Conservation (phyloP, 2,329 filamentous ascomycete species). For the Botrytis fragariae region DNA sequence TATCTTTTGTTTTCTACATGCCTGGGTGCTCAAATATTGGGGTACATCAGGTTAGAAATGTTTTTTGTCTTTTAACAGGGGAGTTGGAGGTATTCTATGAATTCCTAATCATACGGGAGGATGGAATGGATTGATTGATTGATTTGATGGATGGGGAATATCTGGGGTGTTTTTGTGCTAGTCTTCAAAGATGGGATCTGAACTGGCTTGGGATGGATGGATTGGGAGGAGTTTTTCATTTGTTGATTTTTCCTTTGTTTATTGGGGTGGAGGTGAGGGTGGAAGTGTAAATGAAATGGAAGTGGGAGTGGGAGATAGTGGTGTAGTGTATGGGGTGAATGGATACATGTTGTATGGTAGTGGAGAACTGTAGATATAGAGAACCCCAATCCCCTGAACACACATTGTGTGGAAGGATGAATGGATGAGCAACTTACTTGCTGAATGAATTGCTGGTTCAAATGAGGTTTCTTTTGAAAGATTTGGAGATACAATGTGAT, state of each 20-base stretch:
- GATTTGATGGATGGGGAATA: constrained; percentile 7
- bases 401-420: background rate
- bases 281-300: background rate
- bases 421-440: background rate
- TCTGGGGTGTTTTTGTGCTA: constrained; percentile 2
- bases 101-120: background rate
- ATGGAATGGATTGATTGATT: constrained; percentile 11
- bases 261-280: background rate
- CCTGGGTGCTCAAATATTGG: constrained; percentile 6
- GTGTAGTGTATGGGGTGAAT: background rate
- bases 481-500: background rate
- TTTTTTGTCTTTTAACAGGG: constrained; percentile 11
- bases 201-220: background rate
- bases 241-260: constrained; percentile 1
- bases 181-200: background rate
- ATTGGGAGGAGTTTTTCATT: constrained; percentile 1
- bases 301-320: background rate
- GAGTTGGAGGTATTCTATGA: background rate
- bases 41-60: constrained; percentile 9
- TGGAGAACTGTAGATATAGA: background rate
- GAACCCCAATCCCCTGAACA: background rate
- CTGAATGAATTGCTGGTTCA: constrained; percentile 2
- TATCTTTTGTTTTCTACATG: constrained; percentile 8
- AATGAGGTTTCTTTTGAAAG: background rate
- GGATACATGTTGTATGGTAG: background rate